These are phyloP conservation scores for Cantharellus anzutake DNA, from an alignment of 768 basidiomycete species.

Conservation along the genomic window DNA sequence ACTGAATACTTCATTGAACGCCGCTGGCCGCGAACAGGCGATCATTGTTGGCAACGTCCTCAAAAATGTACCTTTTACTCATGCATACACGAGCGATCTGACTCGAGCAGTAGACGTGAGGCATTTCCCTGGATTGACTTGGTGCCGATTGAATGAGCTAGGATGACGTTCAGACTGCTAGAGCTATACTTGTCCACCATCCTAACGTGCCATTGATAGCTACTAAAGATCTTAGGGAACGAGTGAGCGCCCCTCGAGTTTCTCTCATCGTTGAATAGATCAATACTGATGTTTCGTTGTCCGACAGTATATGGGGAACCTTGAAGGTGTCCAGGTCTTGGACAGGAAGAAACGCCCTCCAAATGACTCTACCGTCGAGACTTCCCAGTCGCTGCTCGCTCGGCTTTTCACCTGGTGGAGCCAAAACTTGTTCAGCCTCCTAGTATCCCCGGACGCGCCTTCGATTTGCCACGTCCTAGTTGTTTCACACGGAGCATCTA, in stretches of 20 bases:
- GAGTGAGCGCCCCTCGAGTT: background rate
- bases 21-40: slow-evolving; percentile 9
- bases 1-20: slow-evolving; percentile 10
- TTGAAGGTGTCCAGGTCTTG: background rate
- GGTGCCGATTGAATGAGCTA: background rate
- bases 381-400: background rate
- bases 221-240: background rate
- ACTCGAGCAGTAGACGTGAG: slow-evolving; percentile 17
- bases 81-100: slow-evolving; percentile 15
- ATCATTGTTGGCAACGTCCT: slow-evolving; percentile 4
- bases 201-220: background rate
- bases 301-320: background rate
- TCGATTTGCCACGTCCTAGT: background rate
- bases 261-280: background rate
- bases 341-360: background rate
- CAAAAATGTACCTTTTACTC: slow-evolving; percentile 11
- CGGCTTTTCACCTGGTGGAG: background rate
- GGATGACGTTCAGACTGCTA: slow-evolving; percentile 5
- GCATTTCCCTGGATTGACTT: background rate
- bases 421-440: background rate
- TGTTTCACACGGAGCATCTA: background rate
- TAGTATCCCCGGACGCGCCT: background rate
- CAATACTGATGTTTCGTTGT: background rate
- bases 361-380: background rate
- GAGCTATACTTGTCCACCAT: slow-evolving; percentile 5